A percentile compares a stretch with the other conserved stretches of the same genome.
Conservation (phyloP, 2,329 filamentous ascomycete species). For the Seiridium unicorne region DNA sequence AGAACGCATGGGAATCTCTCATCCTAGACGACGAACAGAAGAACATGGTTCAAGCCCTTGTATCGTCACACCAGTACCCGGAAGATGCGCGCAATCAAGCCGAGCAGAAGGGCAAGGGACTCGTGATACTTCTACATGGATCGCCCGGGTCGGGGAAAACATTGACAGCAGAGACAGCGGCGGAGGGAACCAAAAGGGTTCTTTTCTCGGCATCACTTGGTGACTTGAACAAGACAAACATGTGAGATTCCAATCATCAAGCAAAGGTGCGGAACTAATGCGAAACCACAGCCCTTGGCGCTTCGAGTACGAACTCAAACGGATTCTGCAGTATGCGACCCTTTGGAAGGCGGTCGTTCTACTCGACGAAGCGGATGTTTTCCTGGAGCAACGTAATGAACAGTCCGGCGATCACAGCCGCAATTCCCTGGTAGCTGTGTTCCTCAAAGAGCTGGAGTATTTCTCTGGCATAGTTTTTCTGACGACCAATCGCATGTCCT, state of each 20-base stretch:
- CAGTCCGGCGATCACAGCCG: background rate
- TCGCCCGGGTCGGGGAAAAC: constrained; percentile 37
- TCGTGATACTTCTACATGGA: constrained; percentile 34
- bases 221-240: background rate
- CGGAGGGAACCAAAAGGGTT: constrained; percentile 22
- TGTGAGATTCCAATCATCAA: too few species aligned
- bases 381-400: background rate
- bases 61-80: constrained; percentile 24
- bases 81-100: constrained; percentile 20
- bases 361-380: constrained; percentile 30
- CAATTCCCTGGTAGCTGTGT: constrained; percentile 28
- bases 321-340: too few species aligned
- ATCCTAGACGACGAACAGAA: too few species aligned
- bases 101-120: constrained; percentile 34
- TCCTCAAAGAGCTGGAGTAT: constrained; percentile 39
- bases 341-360: constrained; percentile 27
- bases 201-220: constrained; percentile 10
- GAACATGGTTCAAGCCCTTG: too few species aligned
- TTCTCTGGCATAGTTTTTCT: constrained; percentile 41
- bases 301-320: too few species aligned
- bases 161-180: constrained; percentile 33
- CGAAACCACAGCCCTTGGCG: too few species aligned
- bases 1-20: too few species aligned
- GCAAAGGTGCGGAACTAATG: too few species aligned
- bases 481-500: constrained; percentile 34